phyloP scores from a whole-genome alignment of 1,284 basidiomycete genomes.

The Ceratobasidium sp. region DNA sequence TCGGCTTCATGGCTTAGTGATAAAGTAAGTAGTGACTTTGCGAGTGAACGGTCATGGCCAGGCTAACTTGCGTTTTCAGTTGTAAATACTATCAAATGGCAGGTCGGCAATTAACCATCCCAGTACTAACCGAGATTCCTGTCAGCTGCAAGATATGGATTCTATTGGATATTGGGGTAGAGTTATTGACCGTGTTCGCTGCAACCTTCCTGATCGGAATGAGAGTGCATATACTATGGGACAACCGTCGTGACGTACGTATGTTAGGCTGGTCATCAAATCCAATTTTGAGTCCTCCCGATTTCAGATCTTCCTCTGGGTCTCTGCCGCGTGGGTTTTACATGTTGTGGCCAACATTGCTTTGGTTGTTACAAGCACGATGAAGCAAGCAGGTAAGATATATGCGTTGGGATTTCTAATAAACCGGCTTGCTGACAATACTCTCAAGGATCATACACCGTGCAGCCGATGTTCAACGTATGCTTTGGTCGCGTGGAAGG shows the following conservation, averaged over 20 bases:
- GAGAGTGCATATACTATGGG: slow-evolving; percentile 39
- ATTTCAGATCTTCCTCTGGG: slow-evolving; percentile 29
- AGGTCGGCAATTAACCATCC: neutral
- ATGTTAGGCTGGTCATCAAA: neutral
- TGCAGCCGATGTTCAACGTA: slow-evolving; percentile 10
- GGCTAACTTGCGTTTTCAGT: slow-evolving; percentile 11
- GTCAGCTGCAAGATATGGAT: slow-evolving; percentile 39
- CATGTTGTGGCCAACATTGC: slow-evolving; percentile 32
- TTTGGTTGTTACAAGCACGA: slow-evolving; percentile 10
- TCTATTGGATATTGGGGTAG: slow-evolving; percentile 26
- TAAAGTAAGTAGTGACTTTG: slow-evolving; percentile 4
- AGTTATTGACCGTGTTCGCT: slow-evolving; percentile 34
- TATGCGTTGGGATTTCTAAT: neutral
- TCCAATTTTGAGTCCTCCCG: neutral
- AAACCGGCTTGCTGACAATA: too few relatives aligned
- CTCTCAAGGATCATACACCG: slow-evolving; percentile 6
- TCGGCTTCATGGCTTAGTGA: slow-evolving; percentile 24
- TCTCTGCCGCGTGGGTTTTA: slow-evolving; percentile 27
- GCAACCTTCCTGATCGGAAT: slow-evolving; percentile 40
- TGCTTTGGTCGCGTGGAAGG: slow-evolving; percentile 30
- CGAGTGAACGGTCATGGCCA: too few relatives aligned
- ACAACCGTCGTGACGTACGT: slow-evolving; percentile 29
- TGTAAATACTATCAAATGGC: slow-evolving; percentile 5
- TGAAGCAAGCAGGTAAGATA: slow-evolving; percentile 29
- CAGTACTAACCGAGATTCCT: neutral